Conservation (phyloP, 345 rosid genomes). For the Camelina hispida region DNA sequence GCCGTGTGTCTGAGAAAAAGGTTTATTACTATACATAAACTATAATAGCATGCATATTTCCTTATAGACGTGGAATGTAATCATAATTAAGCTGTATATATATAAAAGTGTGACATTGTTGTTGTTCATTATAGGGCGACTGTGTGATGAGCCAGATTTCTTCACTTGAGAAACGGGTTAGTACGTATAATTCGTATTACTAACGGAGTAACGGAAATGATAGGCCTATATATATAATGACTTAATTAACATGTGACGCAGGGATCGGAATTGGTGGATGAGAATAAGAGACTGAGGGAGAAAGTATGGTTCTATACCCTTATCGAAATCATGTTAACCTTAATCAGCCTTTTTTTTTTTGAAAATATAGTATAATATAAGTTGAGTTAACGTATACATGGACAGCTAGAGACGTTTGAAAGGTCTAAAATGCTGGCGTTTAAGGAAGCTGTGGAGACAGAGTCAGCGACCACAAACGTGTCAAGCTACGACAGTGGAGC, state of each 20-base stretch:
- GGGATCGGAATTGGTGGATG: slow-evolving; percentile 80
- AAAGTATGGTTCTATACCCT: slow-evolving; percentile 46
- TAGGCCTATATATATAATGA: neutral
- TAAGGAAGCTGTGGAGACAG: slow-evolving; percentile 65
- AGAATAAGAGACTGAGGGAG: slow-evolving; percentile 65
- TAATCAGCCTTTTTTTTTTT: slow-evolving; percentile 2
- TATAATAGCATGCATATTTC: neutral
- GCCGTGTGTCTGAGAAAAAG: slow-evolving; percentile 77
- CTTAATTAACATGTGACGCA: slow-evolving; percentile 36
- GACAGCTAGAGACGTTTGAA: slow-evolving; percentile 32
- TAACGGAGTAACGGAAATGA: slow-evolving; percentile 7
- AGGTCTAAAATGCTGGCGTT: slow-evolving; percentile 41
- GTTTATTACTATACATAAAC: slow-evolving; percentile 41
- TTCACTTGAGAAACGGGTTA: slow-evolving; percentile 76
- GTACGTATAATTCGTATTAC: slow-evolving; percentile 9
- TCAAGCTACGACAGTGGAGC: slow-evolving; percentile 56
- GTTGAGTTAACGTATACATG: neutral
- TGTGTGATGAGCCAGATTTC: slow-evolving; percentile 71
- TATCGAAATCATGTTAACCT: neutral
- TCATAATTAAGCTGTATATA: neutral
- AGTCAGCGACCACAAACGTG: slow-evolving; percentile 46
- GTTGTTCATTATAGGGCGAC: slow-evolving; percentile 57
- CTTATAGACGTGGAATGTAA: neutral
- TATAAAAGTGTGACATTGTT: slow-evolving; percentile 8
- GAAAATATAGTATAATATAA: neutral